Base-by-base conservation (phyloP, 2,329 filamentous ascomycete species). In the Alternaria tenuissima region DNA sequence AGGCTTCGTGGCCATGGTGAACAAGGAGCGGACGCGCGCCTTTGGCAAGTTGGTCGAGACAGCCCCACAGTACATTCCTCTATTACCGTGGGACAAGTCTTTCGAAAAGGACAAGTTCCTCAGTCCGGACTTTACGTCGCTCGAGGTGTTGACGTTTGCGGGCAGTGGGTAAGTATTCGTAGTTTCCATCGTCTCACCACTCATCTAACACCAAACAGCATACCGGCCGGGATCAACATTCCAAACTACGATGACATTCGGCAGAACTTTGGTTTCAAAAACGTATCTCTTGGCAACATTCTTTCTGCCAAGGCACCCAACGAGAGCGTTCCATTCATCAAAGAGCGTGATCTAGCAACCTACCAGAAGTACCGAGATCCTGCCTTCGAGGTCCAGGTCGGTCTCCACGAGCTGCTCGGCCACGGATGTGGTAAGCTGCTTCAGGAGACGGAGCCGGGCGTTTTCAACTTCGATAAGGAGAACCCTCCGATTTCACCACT, bases 101-200 rank as follows among this genome's bases (percentile, higher is more conserved):
- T 99, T 98, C 67, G 95, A 99, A 77, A 98, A 98, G 80, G 94
- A 97, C 82, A 93, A 91, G 73, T 99, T 99, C 79, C 81, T 96
- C 36, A 94, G 92, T 53, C 95, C 95, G 0, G 95, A 99, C 77
- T 99, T 99, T 75, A 98, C 95, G 0, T 95, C 91, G 9, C 85
- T 98, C 2, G 95, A 99, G 78, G 93, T 97, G 3, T 80, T 97
- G 62, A 93, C 91, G 1, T 97, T 97, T 69, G 86, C 87, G 22
- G 85, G 86, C 8, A 86, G 84, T 54, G 87, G 86, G 59, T 77
- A 59, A 63, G 73, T 68, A 4, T 47, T 18, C 3, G 28, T 8
- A 2, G 14, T 8, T 2, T n/a, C 7, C 18, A 5, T 20, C 7
- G 5, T 5, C n/a, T 12, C 3, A 12, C 6, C 3, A 18, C 22